Conservation (phyloP, 257 asterid genomes). For the Fraxinus pennsylvanica region DNA sequence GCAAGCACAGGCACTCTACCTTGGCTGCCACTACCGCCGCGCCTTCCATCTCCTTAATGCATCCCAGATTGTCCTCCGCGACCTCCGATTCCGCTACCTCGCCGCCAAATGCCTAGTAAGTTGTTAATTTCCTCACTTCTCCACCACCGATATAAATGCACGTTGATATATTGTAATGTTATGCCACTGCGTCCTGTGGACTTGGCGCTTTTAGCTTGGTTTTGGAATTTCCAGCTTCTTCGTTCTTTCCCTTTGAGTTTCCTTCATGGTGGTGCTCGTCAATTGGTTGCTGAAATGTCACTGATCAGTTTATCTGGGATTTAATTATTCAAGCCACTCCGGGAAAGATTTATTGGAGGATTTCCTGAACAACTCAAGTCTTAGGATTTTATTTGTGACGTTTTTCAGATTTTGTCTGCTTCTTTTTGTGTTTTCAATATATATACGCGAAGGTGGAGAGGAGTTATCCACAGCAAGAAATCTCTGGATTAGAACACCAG, state of each 20-base stretch:
- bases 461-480: background rate
- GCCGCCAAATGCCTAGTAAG: slow-evolving; percentile 97
- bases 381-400: background rate
- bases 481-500: background rate
- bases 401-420: background rate
- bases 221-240: slow-evolving; percentile 5
- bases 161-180: background rate
- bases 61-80: slow-evolving; percentile 91
- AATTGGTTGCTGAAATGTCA: slow-evolving; percentile 13
- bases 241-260: slow-evolving; percentile 1
- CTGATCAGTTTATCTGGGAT: background rate
- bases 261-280: background rate
- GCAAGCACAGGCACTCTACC: slow-evolving; percentile 99
- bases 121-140: slow-evolving; percentile 7
- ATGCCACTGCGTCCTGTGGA: background rate
- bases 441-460: background rate
- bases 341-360: background rate
- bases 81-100: slow-evolving; percentile 95
- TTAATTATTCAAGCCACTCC: background rate
- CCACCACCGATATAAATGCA: background rate
- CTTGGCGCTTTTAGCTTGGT: background rate
- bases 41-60: slow-evolving; percentile 96
- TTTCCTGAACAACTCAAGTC: background rate
- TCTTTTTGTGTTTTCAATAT: background rate
- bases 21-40: slow-evolving; percentile 91